Percentiles rank a stretch among this genome's conserved stretches.
These are phyloP conservation scores for Mycena sanguinolenta DNA, from an alignment of 768 basidiomycete species.

Conservation along the genomic window DNA sequence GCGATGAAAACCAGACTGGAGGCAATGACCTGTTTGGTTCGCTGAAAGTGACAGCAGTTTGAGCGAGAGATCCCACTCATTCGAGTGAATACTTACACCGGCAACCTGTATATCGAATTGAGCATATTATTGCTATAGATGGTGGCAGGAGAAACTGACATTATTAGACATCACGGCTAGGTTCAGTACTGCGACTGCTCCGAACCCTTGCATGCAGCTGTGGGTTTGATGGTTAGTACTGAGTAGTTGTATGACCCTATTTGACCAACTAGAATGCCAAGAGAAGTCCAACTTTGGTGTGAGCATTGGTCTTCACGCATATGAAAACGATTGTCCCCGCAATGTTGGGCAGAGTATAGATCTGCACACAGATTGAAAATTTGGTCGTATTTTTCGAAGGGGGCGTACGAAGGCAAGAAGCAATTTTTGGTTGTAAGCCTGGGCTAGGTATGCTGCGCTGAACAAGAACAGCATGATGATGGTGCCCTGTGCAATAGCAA, in stretches of 20 bases:
- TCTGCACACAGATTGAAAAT: slow-evolving; percentile 37
- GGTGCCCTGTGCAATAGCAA: slow-evolving; percentile 60
- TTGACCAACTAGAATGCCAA: slow-evolving; percentile 61
- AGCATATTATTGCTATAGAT: not conserved
- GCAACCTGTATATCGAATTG: slow-evolving; percentile 36
- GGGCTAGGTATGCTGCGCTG: slow-evolving; percentile 57
- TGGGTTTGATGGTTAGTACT: not conserved
- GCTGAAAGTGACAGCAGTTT: slow-evolving; percentile 36
- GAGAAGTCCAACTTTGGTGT: slow-evolving; percentile 61
- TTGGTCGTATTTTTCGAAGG: not conserved
- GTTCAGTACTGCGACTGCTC: slow-evolving; percentile 61
- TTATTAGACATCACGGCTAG: slow-evolving; percentile 62
- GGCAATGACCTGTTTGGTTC: slow-evolving; percentile 64
- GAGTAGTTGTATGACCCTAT: slow-evolving; percentile 4
- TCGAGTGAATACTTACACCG: slow-evolving; percentile 47
- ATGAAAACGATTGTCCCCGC: slow-evolving; percentile 65
- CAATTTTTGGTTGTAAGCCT: slow-evolving; percentile 59
- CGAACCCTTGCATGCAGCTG: slow-evolving; percentile 62
- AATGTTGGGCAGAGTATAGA: slow-evolving; percentile 62
- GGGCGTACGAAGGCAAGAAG: slow-evolving; percentile 56
- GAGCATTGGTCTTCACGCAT: slow-evolving; percentile 55
- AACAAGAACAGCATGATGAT: slow-evolving; percentile 61
- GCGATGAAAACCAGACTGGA: slow-evolving; percentile 65
- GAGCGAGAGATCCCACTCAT: not conserved
- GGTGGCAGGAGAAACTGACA: slow-evolving; percentile 33